These are phyloP conservation scores for Peniophora sp. DNA, from an alignment of 1,284 basidiomycete genomes.

Conservation along the genomic window DNA sequence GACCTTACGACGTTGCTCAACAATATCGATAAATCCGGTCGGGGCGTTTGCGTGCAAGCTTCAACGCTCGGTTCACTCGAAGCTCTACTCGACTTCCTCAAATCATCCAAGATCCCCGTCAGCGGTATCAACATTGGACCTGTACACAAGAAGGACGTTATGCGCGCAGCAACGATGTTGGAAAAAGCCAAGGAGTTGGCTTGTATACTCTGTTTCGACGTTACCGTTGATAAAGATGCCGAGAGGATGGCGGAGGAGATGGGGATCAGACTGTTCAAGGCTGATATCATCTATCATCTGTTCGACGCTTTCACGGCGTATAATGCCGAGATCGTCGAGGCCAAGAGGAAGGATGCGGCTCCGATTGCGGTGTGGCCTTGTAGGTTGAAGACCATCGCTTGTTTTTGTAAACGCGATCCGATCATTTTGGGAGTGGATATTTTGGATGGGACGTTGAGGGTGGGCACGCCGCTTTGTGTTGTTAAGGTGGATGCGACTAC, in stretches of 20 bases:
- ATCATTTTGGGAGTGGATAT: constrained; percentile 98
- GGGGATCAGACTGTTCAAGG: constrained; percentile 91
- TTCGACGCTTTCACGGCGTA: constrained; percentile 99
- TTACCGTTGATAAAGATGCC: constrained; percentile 88
- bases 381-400: constrained; percentile 85
- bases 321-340: constrained; percentile 87
- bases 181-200: constrained; percentile 96
- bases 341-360: constrained; percentile 88
- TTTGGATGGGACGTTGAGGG: constrained; percentile 85
- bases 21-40: constrained; percentile 91
- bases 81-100: constrained; percentile 94
- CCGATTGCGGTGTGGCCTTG: constrained; percentile 98
- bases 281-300: constrained; percentile 97
- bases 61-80: constrained; percentile 97
- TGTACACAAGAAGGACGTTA: constrained; percentile 93
- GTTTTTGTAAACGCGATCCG: constrained; percentile 95
- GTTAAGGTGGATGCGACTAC: constrained; percentile 84
- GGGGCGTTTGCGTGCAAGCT: constrained; percentile 96
- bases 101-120: constrained; percentile 93
- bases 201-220: constrained; percentile 96
- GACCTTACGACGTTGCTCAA: constrained; percentile 88
- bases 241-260: constrained; percentile 89
- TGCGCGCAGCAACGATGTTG: constrained; percentile 90
- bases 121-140: constrained; percentile 98
- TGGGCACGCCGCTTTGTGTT: constrained; percentile 94